A percentile compares a stretch with the other conserved stretches of the same genome.
These are phyloP conservation scores for Diplodia intermedia DNA, from an alignment of 2,329 filamentous ascomycete species.

Conservation along the genomic window DNA sequence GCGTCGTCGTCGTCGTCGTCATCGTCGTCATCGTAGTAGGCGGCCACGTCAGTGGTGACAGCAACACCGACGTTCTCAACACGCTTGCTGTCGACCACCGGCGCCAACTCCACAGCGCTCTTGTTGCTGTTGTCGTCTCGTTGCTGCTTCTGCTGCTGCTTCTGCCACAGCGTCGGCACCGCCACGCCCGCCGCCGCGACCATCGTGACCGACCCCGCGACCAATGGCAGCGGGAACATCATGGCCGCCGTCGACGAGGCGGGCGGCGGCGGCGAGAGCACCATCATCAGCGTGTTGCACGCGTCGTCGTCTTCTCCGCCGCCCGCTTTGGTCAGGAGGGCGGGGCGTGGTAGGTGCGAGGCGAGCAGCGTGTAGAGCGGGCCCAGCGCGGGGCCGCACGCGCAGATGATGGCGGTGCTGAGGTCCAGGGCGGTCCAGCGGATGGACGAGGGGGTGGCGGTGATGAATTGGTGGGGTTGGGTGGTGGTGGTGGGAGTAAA, in stretches of 20 bases:
- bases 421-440: constrained; percentile 21
- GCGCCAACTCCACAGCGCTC: too few relatives aligned
- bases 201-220: not conserved
- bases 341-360: not conserved
- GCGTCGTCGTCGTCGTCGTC: not conserved
- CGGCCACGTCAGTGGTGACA: not conserved
- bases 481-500: not conserved
- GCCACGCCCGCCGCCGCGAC: not conserved
- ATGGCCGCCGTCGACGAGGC: not conserved
- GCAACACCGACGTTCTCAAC: not conserved
- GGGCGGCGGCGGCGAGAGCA: not conserved
- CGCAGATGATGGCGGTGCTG: constrained; percentile 29
- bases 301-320: too few relatives aligned
- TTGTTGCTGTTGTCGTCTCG: not conserved
- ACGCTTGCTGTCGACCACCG: not conserved
- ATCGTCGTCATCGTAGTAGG: not conserved
- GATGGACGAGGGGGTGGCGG: not conserved
- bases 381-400: constrained; percentile 21
- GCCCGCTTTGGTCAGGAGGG: not conserved
- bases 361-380: constrained; percentile 5
- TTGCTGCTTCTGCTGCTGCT: not conserved
- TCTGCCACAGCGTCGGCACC: not conserved
- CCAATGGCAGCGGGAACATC: not conserved
- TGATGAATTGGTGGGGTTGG: not conserved
- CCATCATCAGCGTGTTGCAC: not conserved